Evolutionary conservation across 768 basidiomycete genomes (phyloP), one percentile per base, ranked within the genome.

Genomic region (Holtermannia corniformis): DNA sequence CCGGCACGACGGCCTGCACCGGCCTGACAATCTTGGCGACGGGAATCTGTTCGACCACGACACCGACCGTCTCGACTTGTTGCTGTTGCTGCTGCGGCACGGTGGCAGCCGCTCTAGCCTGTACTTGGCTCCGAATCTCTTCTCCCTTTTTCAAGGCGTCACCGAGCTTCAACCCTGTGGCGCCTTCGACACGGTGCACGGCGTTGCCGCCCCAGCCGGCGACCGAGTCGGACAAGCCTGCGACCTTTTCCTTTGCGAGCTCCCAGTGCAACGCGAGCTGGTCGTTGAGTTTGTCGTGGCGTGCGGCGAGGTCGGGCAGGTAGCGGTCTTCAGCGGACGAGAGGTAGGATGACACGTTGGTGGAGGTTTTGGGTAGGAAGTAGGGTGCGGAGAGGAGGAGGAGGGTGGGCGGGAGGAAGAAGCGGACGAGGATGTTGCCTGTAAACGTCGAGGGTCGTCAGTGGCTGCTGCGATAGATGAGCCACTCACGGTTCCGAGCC

Each of bases 281-380:
- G 14, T 52, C 37, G 45, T 64, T 60, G 32, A 75, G 44, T 19
- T 57, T 53, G 37, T 66, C 64, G 65, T 89, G 85, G 56, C 81
- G 80, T 60, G 82, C 75, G 1, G 87, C 82, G 5, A 88, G 55
- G 0, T 74, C 70, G 1, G 91, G 91, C 62, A 82, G 74, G 68
- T 88, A 81, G 1, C 69, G 68, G 20, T 82, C 80, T 72, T 95
- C 91, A 44, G 92, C 75, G 12, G 77, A 76, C 28, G 79, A 79
- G 44, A 82, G 68, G 75, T 87, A 89, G 1, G 62, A 68, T 11
- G 78, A 76, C 59, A 92, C 72, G 65, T 91, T 91, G 51, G 72
- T 60, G 1, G 85, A 78, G 4, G 87, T 87, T 68, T 84, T 78
- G 3, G 93, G 93, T 41, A 95, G 81, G 81, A 95, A 92, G 71